Evolutionary conservation across 768 basidiomycete genomes (phyloP), one percentile per base, ranked within the genome.

Genomic region (Panaeolus cyanescens): DNA sequence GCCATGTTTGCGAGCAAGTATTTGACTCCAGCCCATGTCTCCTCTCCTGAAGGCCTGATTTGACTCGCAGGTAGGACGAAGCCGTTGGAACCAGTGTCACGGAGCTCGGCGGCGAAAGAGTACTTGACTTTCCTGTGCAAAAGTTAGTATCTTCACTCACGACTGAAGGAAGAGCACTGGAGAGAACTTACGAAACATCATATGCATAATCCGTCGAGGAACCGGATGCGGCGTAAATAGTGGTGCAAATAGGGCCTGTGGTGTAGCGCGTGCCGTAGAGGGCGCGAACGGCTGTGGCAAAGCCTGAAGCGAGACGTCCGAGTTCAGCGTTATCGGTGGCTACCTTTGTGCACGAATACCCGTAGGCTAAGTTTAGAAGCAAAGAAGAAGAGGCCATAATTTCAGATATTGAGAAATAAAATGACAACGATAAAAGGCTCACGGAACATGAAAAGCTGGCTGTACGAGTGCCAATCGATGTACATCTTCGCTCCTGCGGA

Each of bases 81-180:
- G 3, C 58, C 58, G 31, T 45, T 42, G 17, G 22, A 20, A n/a
- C 58, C 58, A 59, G 40, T 42, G 32, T 59, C 58, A 5, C 58
- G 58, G 2, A 59, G 58, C 58, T 59, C 58, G 22, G 58, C 58
- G 1, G 58, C 37, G 40, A 59, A 59, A 1, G 56, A 58, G 37
- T 58, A 58, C n/a, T 37, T 37, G 12, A 37, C n/a, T 13, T 37
- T 37, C 36, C 36, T 37, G n/a, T n/a, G n/a, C n/a, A n/a, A 37
- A 13, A 4, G n/a, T 37, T n/a, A 13, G 3, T 3, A 37, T 13
- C 36, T 13, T 37, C 36, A 10, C 12, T 10, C 36, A 37, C n/a
- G 4, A 37, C 4, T 13, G n/a, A 37, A 37, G 12, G 12, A 3
- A 4, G 13, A 37, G 13, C 12, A 10, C 3, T n/a, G 36, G 12